phyloP scores from a whole-genome alignment of 306 rosid genomes.

The Sphenostylis stenocarpa region DNA sequence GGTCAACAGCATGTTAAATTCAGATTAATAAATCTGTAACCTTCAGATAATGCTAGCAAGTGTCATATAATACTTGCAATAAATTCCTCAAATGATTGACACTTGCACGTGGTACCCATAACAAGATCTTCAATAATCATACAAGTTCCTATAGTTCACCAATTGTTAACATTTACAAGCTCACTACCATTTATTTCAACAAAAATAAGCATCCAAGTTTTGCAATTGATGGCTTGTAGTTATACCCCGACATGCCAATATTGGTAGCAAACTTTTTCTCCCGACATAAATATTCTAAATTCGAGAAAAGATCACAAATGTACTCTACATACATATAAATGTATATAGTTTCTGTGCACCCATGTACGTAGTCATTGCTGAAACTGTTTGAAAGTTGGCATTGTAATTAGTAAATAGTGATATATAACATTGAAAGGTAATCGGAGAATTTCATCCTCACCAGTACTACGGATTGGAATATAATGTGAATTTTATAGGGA shows the following conservation, averaged over 20 bases:
- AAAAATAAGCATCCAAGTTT: no score
- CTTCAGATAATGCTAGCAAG: not conserved
- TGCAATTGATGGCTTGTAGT: no score
- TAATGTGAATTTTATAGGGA: not conserved
- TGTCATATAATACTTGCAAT: slow-evolving; percentile 6
- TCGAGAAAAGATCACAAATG: not conserved
- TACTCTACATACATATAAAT: not conserved
- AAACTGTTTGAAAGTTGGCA: not conserved
- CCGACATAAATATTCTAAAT: not conserved
- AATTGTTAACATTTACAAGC: not conserved
- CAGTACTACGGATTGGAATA: not conserved
- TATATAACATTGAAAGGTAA: not conserved
- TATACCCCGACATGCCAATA: no score
- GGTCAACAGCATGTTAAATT: slow-evolving; percentile 13
- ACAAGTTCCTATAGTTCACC: not conserved
- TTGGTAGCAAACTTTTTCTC: not conserved
- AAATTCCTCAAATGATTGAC: not conserved
- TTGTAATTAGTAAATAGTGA: not conserved
- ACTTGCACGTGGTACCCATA: not conserved
- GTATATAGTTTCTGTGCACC: not conserved
- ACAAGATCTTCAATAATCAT: not conserved
- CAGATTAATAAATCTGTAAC: slow-evolving; percentile 20
- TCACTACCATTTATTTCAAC: no score
- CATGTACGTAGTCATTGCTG: not conserved
- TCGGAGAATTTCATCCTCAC: not conserved